A percentile compares a stretch with the other conserved stretches of the same genome.
Evolutionary conservation across 2,329 filamentous ascomycete species (phyloP).

Genomic region (Rutstroemia sydowiana): DNA sequence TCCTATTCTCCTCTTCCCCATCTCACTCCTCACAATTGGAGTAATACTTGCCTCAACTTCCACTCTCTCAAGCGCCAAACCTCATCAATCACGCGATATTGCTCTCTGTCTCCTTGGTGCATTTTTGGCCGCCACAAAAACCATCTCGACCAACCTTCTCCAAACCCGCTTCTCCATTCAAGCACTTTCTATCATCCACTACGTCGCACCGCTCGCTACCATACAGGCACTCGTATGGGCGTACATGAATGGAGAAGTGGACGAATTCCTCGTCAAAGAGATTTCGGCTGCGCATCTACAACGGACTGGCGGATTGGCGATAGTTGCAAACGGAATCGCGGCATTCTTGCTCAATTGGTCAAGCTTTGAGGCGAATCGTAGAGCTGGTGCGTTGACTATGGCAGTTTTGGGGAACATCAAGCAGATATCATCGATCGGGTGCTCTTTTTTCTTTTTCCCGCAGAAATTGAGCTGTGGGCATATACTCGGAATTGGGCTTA

Average conservation of each 20-base stretch:
- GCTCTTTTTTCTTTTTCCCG: slow-evolving; percentile 32
- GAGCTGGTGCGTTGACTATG: slow-evolving; percentile 51
- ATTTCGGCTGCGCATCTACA: slow-evolving; percentile 25
- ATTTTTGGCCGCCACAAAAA: neutral
- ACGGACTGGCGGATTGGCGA: slow-evolving; percentile 19
- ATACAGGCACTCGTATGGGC: slow-evolving; percentile 47
- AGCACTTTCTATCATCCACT: slow-evolving; percentile 29
- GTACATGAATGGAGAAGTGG: slow-evolving; percentile 44
- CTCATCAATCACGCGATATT: slow-evolving; percentile 34
- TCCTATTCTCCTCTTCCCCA: slow-evolving; percentile 34
- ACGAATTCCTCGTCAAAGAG: slow-evolving; percentile 28
- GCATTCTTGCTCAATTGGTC: slow-evolving; percentile 50
- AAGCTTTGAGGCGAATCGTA: slow-evolving; percentile 51
- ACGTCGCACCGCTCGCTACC: slow-evolving; percentile 54
- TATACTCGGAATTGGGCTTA: neutral
- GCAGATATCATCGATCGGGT: slow-evolving; percentile 47
- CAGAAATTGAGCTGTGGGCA: neutral
- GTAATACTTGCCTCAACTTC: slow-evolving; percentile 34
- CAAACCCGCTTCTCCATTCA: neutral
- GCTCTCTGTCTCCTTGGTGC: neutral
- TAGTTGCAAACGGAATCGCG: slow-evolving; percentile 45
- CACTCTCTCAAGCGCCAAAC: slow-evolving; percentile 48
- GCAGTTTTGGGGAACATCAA: slow-evolving; percentile 53
- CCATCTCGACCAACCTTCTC: neutral
- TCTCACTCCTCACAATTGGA: slow-evolving; percentile 30